Percentiles rank a stretch among this genome's conserved stretches.
phyloP scores from a whole-genome alignment of 768 basidiomycete genomes.

The Termitomyces sp. region DNA sequence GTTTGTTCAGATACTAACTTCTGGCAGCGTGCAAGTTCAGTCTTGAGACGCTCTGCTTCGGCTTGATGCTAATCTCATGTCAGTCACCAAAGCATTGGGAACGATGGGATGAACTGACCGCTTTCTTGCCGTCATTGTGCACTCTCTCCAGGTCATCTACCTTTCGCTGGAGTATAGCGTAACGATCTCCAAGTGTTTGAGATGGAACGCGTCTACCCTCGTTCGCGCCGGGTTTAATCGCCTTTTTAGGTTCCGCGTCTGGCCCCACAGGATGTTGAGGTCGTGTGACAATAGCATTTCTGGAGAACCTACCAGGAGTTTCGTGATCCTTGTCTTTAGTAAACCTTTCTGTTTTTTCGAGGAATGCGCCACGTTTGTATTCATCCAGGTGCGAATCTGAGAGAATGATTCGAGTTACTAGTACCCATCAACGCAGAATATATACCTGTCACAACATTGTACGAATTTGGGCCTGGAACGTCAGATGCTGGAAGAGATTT shows the following conservation, averaged over 20 bases:
- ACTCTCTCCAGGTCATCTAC: slow-evolving; percentile 58
- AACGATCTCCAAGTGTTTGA: slow-evolving; percentile 36
- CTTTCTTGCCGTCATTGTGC: slow-evolving; percentile 62
- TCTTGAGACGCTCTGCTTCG: slow-evolving; percentile 54
- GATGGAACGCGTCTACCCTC: slow-evolving; percentile 11
- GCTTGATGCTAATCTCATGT: slow-evolving; percentile 42
- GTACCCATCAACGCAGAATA: not conserved
- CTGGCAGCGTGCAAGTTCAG: slow-evolving; percentile 46
- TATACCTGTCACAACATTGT: slow-evolving; percentile 36
- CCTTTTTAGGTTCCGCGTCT: slow-evolving; percentile 17
- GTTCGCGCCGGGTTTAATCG: slow-evolving; percentile 20
- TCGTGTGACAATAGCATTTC: not conserved
- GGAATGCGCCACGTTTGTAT: slow-evolving; percentile 53
- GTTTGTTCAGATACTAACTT: slow-evolving; percentile 42
- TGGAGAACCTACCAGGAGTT: slow-evolving; percentile 31
- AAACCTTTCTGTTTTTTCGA: slow-evolving; percentile 53
- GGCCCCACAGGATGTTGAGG: slow-evolving; percentile 23
- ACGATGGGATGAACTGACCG: slow-evolving; percentile 31
- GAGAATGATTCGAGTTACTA: not conserved
- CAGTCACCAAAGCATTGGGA: not conserved
- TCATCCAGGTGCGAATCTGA: slow-evolving; percentile 40
- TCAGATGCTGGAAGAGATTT: slow-evolving; percentile 32
- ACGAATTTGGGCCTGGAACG: slow-evolving; percentile 46
- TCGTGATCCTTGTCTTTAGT: slow-evolving; percentile 34
- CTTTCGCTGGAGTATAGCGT: slow-evolving; percentile 51